Evolutionary conservation across 176 grass and related monocot genomes (phyloP), one percentile per base, ranked within the genome.

Genomic region (Oryza officinalis): DNA sequence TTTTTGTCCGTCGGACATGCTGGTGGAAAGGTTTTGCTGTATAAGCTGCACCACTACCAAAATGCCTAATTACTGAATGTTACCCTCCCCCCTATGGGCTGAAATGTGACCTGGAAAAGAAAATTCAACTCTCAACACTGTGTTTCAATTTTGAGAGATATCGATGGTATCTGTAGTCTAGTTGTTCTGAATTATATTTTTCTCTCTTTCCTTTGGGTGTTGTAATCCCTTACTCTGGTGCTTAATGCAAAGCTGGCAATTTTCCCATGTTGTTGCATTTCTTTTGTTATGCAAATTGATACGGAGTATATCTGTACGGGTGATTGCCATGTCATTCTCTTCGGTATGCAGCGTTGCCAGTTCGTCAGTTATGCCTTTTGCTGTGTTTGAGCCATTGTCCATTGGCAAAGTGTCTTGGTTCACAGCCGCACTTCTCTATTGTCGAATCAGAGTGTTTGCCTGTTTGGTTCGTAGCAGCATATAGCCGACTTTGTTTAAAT

Each of bases 11-110:
- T 97, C 0, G 88, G 95, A 85, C 90, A 94, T 4, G 84, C 86
- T 6, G 95, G 79, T 26, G 93, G 89, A 64, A 89, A 80, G 37
- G 93, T 98, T 46, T 27, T 98, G 65, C 43, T 98, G 5, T 98
- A 92, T 80, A 98, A 95, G 76, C 83, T 95, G 68, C 92, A 95
- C 76, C 91, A 95, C 84, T 92, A 95, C 65, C 83, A 89, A 65
- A 93, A 88, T 65, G 88, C 88, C 10, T 97, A 83, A 88, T 32
- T 27, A 12, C 65, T 8, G 4, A 32, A 61, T 23, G n/a, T 25
- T 11, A 25, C 57, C 4, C 54, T 25, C 3, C 9, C 9, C 9
- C n/a, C n/a, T 4, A 61, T 17, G 22, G 20, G 54, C 18, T 22
- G 54, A 59, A 69, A 17, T 10, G 26, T 43, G 2, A 13, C 14